Base-by-base conservation (phyloP, 1,139 yeast species). In the Blastobotrys arbuscula region DNA sequence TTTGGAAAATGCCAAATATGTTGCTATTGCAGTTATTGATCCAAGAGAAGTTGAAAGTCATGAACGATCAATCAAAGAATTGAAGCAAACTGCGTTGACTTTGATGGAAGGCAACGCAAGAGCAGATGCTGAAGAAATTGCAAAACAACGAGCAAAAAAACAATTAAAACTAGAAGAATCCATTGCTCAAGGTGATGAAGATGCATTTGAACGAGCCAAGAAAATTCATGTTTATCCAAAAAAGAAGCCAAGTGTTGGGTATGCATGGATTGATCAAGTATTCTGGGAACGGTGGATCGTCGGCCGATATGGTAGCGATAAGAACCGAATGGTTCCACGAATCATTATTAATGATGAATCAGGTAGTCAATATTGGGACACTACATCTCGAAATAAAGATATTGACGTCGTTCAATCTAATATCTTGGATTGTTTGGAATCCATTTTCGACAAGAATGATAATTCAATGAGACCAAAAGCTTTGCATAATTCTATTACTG, bases 221-320 rank as follows among this genome's bases (percentile, higher is more conserved):
- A 53, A 53, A 18, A 63, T 62, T 44, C 57, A 53, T 33, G 65
- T 67, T 34, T 57, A 56, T 34, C 57, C 59, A 9, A 24, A 55
- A 20, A 52, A 57, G 16, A 57, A 58, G 18, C 63, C 64, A 26
- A 55, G 56, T 23, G 65, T 66, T 8, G 68, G 68, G 18, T 66
- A 67, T 49, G 69, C 68, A 3, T 68, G 71, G 71, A 64, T 68
- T 42, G 68, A 68, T 49, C 67, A 67, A 8, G 54, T 61, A 15
- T 64, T 64, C 47, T 66, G 70, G 69, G 65, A 62, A 45, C 55
- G 67, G 35, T 67, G 71, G 70, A 55, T 67, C 45, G 54, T 58
- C 42, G 56, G 55, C 36, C 59, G 66, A n/a, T 67, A 61, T 44
- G 67, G 67, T 28, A 54, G 57, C 37, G 59, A 56, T 34, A 40